Evolutionary conservation across 306 rosid species (phyloP).

Genomic region (Lablab purpureus): DNA sequence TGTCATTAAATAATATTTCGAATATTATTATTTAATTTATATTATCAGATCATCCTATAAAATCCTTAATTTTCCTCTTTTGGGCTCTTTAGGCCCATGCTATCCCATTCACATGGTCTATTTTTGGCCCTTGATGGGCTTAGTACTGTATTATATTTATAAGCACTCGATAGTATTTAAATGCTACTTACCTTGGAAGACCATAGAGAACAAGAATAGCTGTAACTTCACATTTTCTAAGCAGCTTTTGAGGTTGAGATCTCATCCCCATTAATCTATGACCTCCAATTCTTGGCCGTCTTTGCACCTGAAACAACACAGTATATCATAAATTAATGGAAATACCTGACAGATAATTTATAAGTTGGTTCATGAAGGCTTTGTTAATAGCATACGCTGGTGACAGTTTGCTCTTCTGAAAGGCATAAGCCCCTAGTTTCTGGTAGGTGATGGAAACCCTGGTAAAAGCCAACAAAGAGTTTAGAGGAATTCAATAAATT

Average conservation of each 20-base stretch:
- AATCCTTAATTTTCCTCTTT: too few species aligned
- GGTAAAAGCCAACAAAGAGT: slow-evolving; percentile 46
- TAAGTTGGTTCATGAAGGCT: background rate
- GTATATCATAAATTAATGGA: slow-evolving; percentile 15
- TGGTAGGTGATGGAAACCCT: slow-evolving; percentile 97
- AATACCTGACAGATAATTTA: background rate
- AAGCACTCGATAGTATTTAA: background rate
- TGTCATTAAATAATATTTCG: too few species aligned
- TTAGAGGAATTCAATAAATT: slow-evolving; percentile 43
- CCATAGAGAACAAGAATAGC: slow-evolving; percentile 98
- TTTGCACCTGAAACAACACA: slow-evolving; percentile 50
- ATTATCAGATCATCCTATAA: too few species aligned
- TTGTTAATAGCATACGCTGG: slow-evolving; percentile 63
- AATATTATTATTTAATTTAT: too few species aligned
- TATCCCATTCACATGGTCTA: too few species aligned
- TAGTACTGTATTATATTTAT: background rate
- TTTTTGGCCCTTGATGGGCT: background rate
- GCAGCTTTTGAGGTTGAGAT: slow-evolving; percentile 78
- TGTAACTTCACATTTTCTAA: slow-evolving; percentile 85
- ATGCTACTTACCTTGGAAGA: slow-evolving; percentile 80
- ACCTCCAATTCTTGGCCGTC: slow-evolving; percentile 52
- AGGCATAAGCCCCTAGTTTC: slow-evolving; percentile 97
- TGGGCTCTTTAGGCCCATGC: too few species aligned
- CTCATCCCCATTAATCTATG: slow-evolving; percentile 57
- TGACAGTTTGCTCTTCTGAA: slow-evolving; percentile 92